Conservation (phyloP, 176 grass and related monocot species). For the Ampelocalamus luodianensis region DNA sequence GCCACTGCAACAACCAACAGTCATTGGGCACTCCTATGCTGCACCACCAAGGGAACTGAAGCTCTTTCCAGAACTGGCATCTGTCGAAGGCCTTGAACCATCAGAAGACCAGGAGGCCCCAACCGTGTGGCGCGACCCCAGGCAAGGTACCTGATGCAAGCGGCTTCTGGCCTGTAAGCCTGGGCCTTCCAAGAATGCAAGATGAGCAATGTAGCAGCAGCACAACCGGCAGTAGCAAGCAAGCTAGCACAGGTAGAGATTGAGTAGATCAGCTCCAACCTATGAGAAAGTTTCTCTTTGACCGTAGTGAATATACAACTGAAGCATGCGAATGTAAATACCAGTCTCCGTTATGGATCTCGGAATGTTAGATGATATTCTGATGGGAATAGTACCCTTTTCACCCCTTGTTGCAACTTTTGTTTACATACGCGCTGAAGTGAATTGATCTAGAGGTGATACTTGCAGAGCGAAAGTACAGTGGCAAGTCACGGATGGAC, state of each 20-base stretch:
- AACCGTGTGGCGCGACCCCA: slow-evolving; percentile 50
- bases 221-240: slow-evolving; percentile 39
- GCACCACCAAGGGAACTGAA: slow-evolving; percentile 64
- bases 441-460: neutral
- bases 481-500: neutral
- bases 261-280: slow-evolving; percentile 38
- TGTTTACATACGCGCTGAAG: neutral
- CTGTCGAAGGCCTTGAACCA: slow-evolving; percentile 10
- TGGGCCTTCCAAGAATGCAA: slow-evolving; percentile 59
- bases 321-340: slow-evolving; percentile 44
- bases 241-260: slow-evolving; percentile 37
- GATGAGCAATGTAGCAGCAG: slow-evolving; percentile 62
- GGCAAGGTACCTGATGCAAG: slow-evolving; percentile 53
- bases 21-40: slow-evolving; percentile 25
- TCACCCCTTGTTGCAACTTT: neutral
- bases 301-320: slow-evolving; percentile 17
- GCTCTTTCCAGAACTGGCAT: slow-evolving; percentile 58
- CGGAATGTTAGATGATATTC: slow-evolving; percentile 23
- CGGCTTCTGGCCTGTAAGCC: slow-evolving; percentile 53
- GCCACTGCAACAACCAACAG: slow-evolving; percentile 33
- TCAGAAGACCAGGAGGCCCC: slow-evolving; percentile 35
- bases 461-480: neutral
- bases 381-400: neutral
- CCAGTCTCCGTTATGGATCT: slow-evolving; percentile 20
- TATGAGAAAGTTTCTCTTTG: neutral